Evolutionary conservation across 1,139 yeast species (phyloP).

Genomic region (Blastobotrys niveus): DNA sequence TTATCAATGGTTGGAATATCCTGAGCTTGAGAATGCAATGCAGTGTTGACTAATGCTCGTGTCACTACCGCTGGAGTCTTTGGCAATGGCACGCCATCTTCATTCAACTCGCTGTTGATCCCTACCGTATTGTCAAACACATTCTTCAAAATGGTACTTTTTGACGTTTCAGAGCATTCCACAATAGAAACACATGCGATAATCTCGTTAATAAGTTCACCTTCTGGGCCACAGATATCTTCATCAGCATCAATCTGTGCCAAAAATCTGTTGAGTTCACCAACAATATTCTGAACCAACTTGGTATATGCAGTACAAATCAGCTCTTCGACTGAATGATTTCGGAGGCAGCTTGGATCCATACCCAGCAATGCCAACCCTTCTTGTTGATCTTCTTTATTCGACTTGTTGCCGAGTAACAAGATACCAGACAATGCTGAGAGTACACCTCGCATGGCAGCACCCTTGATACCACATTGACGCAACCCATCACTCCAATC

Average conservation of each 20-base stretch:
- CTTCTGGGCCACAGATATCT: too few species aligned
- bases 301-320: slow-evolving; percentile 33
- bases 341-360: slow-evolving; percentile 29
- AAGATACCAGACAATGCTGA: slow-evolving; percentile 37
- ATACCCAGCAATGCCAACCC: slow-evolving; percentile 39
- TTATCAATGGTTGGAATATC: not conserved
- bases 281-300: slow-evolving; percentile 33
- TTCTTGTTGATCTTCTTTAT: slow-evolving; percentile 34
- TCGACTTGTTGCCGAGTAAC: slow-evolving; percentile 33
- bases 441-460: slow-evolving; percentile 32
- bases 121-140: slow-evolving; percentile 37
- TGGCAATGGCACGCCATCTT: slow-evolving; percentile 36
- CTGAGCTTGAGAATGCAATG: too few species aligned
- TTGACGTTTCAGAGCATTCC: slow-evolving; percentile 29
- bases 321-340: slow-evolving; percentile 31
- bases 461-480: slow-evolving; percentile 34
- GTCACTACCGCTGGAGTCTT: slow-evolving; percentile 32
- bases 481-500: slow-evolving; percentile 39
- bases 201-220: slow-evolving; percentile 31
- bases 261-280: slow-evolving; percentile 33
- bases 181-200: slow-evolving; percentile 36
- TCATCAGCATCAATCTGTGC: slow-evolving; percentile 23
- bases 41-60: slow-evolving; percentile 19
- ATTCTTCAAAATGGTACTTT: slow-evolving; percentile 28
- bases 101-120: slow-evolving; percentile 35